Conservation (phyloP, 192 early-diverging fungal species). For the Backusella luteola region DNA sequence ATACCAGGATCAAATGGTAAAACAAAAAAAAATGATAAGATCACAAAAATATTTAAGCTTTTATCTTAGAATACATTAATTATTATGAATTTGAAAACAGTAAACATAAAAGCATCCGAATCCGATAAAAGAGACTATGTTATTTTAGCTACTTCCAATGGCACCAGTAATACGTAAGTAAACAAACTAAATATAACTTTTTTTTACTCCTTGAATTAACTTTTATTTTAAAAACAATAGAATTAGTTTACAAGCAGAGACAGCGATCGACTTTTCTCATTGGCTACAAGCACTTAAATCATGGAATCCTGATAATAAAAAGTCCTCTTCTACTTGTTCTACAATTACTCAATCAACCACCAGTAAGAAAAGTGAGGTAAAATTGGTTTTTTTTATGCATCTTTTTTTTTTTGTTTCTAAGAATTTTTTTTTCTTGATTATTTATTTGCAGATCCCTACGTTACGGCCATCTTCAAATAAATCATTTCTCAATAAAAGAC, state of each 20-base stretch:
- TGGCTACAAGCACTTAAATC: constrained; percentile 17
- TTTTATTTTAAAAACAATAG: background rate
- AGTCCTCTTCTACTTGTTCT: background rate
- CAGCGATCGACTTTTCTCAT: constrained; percentile 6
- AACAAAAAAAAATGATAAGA: background rate
- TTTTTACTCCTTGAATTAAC: background rate
- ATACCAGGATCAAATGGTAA: constrained; percentile 6
- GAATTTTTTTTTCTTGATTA: background rate
- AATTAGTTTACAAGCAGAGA: constrained; percentile 14
- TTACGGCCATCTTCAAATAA: background rate
- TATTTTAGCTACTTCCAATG: constrained; percentile 5
- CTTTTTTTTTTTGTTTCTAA: background rate
- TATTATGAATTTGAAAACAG: constrained; percentile 10
- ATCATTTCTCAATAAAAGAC: constrained; percentile 15
- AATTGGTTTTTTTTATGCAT: background rate
- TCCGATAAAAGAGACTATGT: constrained; percentile 21
- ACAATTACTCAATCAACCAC: background rate
- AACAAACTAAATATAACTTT: background rate
- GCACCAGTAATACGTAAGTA: constrained; percentile 12
- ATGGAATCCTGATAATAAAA: constrained; percentile 13
- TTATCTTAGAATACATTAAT: background rate
- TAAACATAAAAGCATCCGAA: constrained; percentile 3
- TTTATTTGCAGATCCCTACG: constrained; percentile 1
- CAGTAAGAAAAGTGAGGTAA: constrained; percentile 9
- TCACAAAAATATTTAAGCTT: background rate